Percentiles rank a stretch among this genome's conserved stretches.
phyloP scores from a whole-genome alignment of 164 flowering plant genomes.

The Macadamia tetraphylla region DNA sequence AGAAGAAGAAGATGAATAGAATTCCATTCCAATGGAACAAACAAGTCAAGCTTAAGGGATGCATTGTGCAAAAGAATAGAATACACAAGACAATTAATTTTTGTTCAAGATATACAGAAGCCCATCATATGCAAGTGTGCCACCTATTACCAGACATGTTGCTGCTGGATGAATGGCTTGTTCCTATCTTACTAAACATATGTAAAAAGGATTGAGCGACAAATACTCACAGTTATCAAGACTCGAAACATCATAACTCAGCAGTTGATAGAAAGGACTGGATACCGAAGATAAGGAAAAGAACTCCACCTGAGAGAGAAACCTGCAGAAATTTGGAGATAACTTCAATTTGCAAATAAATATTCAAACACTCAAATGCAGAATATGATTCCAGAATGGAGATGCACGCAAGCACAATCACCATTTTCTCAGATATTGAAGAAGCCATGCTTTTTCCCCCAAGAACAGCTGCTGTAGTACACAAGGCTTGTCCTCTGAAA shows the following conservation, averaged over 20 bases:
- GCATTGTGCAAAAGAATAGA: too few species aligned
- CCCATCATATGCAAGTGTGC: too few species aligned
- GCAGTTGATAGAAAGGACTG: conserved; percentile 76
- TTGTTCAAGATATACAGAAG: too few species aligned
- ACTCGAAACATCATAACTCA: conserved; percentile 16
- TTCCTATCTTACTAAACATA: too few species aligned
- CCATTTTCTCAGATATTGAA: conserved; percentile 88
- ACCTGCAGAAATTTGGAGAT: conserved; percentile 42
- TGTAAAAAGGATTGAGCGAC: too few species aligned
- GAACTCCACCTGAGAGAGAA: conserved; percentile 81
- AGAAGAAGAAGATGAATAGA: too few species aligned
- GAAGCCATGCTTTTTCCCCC: conserved; percentile 97
- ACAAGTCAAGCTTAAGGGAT: too few species aligned
- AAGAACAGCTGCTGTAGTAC: conserved; percentile 89
- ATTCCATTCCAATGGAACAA: too few species aligned
- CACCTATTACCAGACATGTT: too few species aligned
- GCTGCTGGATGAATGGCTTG: too few species aligned
- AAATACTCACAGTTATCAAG: conserved; percentile 9
- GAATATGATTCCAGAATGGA: conserved; percentile 1
- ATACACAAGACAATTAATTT: too few species aligned
- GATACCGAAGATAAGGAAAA: conserved; percentile 85
- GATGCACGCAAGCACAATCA: conserved; percentile 18
- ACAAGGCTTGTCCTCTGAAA: conserved; percentile 87
- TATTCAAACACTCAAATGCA: too few species aligned
- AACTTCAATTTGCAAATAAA: not conserved